Conservation (phyloP, 495 filamentous ascomycete genomes). For the Parathielavia appendiculata region DNA sequence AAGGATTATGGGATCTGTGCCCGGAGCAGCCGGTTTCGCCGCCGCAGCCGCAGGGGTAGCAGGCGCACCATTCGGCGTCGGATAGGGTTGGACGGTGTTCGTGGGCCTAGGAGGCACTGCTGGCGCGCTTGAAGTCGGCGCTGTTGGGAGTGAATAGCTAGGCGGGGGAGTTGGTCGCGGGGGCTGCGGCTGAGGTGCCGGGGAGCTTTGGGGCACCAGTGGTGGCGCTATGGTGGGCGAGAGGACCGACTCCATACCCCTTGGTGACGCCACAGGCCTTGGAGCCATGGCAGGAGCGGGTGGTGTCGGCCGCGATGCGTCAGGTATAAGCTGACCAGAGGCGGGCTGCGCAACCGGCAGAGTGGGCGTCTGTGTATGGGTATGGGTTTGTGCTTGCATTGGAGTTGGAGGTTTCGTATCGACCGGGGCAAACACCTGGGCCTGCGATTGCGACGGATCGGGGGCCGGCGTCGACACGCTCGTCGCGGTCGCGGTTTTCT, state of each 20-base stretch:
- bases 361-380: conserved; percentile 16
- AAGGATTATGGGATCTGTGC: conserved; percentile 90
- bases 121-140: neutral
- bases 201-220: conserved; percentile 10
- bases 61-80: conserved; percentile 26
- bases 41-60: conserved; percentile 28
- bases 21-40: conserved; percentile 33
- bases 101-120: conserved; percentile 15
- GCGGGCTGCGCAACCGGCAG: conserved; percentile 10
- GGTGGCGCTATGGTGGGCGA: conserved; percentile 17
- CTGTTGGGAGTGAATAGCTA: conserved; percentile 1
- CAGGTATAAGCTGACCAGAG: conserved; percentile 24
- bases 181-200: neutral
- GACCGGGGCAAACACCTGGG: conserved; percentile 17
- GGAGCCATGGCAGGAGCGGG: conserved; percentile 29
- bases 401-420: conserved; percentile 15
- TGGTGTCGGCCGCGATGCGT: conserved; percentile 29
- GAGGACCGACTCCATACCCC: conserved; percentile 32
- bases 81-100: conserved; percentile 1
- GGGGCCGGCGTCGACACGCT: conserved; percentile 8
- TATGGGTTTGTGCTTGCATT: conserved; percentile 20
- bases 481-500: conserved; percentile 32
- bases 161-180: conserved; percentile 12
- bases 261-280: conserved; percentile 26
- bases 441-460: conserved; percentile 8